Evolutionary conservation across 2,329 filamentous ascomycete genomes (phyloP).

Genomic region (Aureobasidium sp.): DNA sequence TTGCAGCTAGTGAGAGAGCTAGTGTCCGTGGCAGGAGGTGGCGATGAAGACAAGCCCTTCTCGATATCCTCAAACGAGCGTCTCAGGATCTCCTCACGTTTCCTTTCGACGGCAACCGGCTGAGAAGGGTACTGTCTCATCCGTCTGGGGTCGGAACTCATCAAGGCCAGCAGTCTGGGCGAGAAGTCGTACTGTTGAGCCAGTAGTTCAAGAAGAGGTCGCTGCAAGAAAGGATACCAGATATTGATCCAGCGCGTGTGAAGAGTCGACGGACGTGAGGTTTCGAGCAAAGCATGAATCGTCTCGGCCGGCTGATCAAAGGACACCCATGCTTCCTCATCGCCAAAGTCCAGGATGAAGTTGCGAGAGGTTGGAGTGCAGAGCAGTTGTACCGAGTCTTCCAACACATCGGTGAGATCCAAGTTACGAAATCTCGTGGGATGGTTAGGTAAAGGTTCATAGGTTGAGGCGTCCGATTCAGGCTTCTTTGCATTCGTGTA

Average conservation of each 20-base stretch:
- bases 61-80: conserved; percentile 22
- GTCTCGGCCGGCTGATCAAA: conserved; percentile 45
- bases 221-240: conserved; percentile 59
- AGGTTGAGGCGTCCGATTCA: neutral
- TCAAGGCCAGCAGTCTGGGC: conserved; percentile 56
- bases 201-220: conserved; percentile 49
- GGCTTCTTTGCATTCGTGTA: neutral
- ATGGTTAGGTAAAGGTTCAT: neutral
- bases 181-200: conserved; percentile 62
- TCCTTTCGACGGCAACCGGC: neutral
- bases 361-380: conserved; percentile 42
- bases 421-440: conserved; percentile 43
- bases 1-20: conserved; percentile 28
- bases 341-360: conserved; percentile 61
- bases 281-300: conserved; percentile 34
- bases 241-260: conserved; percentile 70
- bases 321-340: conserved; percentile 48
- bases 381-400: conserved; percentile 37
- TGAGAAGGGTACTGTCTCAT: conserved; percentile 23
- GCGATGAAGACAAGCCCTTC: conserved; percentile 26
- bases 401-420: conserved; percentile 45
- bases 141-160: conserved; percentile 48
- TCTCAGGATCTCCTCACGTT: neutral
- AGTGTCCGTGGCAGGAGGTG: conserved; percentile 23
- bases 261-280: conserved; percentile 41